Base-by-base conservation (phyloP, 768 basidiomycete species). In the Pholiota microspora region DNA sequence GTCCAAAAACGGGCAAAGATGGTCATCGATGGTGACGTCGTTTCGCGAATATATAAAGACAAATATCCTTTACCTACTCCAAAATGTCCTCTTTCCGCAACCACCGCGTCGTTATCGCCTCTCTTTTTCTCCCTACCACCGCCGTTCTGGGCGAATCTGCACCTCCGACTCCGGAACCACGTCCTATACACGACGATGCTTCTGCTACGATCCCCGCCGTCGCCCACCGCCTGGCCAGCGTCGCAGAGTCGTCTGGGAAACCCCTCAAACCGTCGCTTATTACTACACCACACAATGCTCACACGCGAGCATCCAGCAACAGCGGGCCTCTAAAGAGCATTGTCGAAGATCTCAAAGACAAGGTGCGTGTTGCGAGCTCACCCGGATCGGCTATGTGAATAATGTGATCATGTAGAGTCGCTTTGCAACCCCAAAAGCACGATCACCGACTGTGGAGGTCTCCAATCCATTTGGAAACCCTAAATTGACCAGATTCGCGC, bases 81-180 rank as follows among this genome's bases (percentile, higher is more conserved):
- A 40, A 45, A 23, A 90, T 90, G 89, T 78, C 78, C 66, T 85
- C 88, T 32, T 80, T 90, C 64, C 77, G 85, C 52, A 82, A 83
- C 69, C 86, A 89, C 68, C 76, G 91, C 28, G 78, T 88, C 51
- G 75, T 92, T 68, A 85, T 93, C 67, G 91, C 89, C 13, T 86
- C 88, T n/a, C 83, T 92, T 55, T 92, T 93, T 66, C 83, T 92
- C 31, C 91, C 91, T 32, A 82, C 81, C 55, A 88, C 89, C 32
- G 82, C 83, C 38, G 81, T 85, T 42, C 71, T 84, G 36, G 83
- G 80, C 66, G 79, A 85, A 23, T 83, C 83, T 0, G 67, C 71
- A 12, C 79, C 80, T 0, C 63, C 81, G 0, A 83, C 84, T 0
- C 82, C 85, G 8, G 74, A 77, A 21, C 25, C 55, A 51, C 40